Conservation (phyloP, 768 basidiomycete genomes). For the Sarcodon aspratus region DNA sequence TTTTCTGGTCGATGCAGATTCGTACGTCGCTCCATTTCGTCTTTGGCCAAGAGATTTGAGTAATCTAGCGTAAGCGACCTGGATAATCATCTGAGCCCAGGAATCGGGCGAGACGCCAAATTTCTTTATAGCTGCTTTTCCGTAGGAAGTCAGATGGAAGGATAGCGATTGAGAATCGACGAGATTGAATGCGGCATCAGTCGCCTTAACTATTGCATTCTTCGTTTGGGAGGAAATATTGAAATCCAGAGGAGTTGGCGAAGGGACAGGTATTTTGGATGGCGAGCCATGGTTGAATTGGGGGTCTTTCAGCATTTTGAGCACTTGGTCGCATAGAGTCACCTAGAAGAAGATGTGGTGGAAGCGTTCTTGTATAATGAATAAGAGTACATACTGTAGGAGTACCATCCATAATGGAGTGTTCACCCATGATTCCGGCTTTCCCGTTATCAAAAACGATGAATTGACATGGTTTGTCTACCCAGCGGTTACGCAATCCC, state of each 20-base stretch:
- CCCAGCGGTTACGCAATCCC: slow-evolving; percentile 70
- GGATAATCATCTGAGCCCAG: slow-evolving; percentile 89
- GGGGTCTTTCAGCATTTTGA: slow-evolving; percentile 45
- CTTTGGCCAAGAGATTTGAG: slow-evolving; percentile 21
- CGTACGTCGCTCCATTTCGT: slow-evolving; percentile 71
- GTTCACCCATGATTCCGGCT: slow-evolving; percentile 89
- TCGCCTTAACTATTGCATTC: slow-evolving; percentile 45
- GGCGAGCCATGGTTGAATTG: slow-evolving; percentile 50
- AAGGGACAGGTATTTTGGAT: slow-evolving; percentile 8
- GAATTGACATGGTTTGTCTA: slow-evolving; percentile 81
- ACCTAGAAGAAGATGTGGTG: slow-evolving; percentile 6
- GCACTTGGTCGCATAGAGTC: slow-evolving; percentile 58
- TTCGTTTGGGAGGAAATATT: slow-evolving; percentile 35
- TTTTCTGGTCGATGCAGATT: slow-evolving; percentile 83
- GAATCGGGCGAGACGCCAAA: slow-evolving; percentile 89
- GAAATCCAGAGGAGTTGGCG: slow-evolving; percentile 52
- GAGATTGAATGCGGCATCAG: slow-evolving; percentile 42
- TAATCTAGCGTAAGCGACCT: slow-evolving; percentile 77
- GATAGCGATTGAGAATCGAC: slow-evolving; percentile 51
- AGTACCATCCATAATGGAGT: slow-evolving; percentile 86
- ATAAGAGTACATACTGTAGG: slow-evolving; percentile 34
- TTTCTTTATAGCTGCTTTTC: slow-evolving; percentile 76
- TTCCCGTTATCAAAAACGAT: slow-evolving; percentile 74
- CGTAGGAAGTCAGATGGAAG: slow-evolving; percentile 62
- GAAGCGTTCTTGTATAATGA: not conserved